Evolutionary conservation across 495 filamentous ascomycete species (phyloP), one percentile per base, ranked within the genome.

Genomic region (Cenococcum geophilum): DNA sequence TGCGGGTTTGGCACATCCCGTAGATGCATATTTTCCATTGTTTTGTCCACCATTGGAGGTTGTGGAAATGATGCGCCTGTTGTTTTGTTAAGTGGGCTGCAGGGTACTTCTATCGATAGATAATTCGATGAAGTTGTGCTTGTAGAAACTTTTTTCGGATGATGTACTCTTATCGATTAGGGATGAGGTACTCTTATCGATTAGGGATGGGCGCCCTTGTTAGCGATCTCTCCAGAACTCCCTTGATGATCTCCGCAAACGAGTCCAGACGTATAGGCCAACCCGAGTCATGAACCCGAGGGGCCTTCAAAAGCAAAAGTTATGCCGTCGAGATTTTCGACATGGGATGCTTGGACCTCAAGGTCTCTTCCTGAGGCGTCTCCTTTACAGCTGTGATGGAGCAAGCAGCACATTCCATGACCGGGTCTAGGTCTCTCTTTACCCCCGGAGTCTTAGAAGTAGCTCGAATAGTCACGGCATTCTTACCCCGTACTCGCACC

Each of bases 271-370:
- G 22, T 52, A 5, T 16, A 52, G 49, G 21, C 22, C 18, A 23
- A 16, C 9, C 45, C 55, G 63, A 66, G 63, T 66, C 63, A 66
- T 58, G 63, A 66, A 66, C 63, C 47, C 27, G 58, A 66, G 58
- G 58, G 63, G 51, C 34, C 18, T 54, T 12, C 57, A 32, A 53
- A 59, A 59, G 51, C 20, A 21, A 57, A 55, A 8, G 21, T 23
- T 22, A 21, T 43, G 11, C 1, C 40, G 18, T 45, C 11, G 12
- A 14, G 18, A 45, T 45, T 45, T 18, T 45, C 40, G 40, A 45
- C 12, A 45, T 45, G 40, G 40, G 40, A 14, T 45, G 40, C 18
- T 18, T 16, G 40, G 40, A 45, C 11, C 14, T 16, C 12, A 45
- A 45, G 14, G 40, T 14, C 4, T 45, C 18, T 4, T 45, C 11